Base-by-base conservation (phyloP, 495 filamentous ascomycete species). In the Pseudevernia furfuracea region DNA sequence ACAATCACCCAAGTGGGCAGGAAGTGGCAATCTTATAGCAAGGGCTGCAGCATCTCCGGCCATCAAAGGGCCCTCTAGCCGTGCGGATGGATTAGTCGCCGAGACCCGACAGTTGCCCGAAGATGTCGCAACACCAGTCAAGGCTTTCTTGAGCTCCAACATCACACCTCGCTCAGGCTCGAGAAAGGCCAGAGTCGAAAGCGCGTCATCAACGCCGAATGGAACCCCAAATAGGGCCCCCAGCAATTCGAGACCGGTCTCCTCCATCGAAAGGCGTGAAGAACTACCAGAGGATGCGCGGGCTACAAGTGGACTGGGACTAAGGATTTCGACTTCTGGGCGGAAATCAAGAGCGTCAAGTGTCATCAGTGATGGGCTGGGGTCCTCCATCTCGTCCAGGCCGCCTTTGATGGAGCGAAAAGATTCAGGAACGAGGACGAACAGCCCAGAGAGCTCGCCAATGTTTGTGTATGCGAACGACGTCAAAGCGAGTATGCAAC, bases 401-500 rank as follows among this genome's bases (percentile, higher is more conserved):
- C 52, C 46, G 1, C 17, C 25, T 39, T 36, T 63, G 15, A n/a
- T 58, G 19, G 43, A 64, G 46, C 56, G 61, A 17, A 60, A 39
- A 25, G 58, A 44, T 28, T 38, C 61, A 55, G 56, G 41, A 25
- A 48, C 36, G 36, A 56, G 64, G 28, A 38, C 58, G 19, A 21
- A 75, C 43, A 71, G 74, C 62, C 69, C 76, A 15, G 79, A 79
- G 64, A 75, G 72, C 8, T 71, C 82, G 7, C 82, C 86, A 38
- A 87, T 86, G 73, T 91, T 92, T 76, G 91, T 92, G 70, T 87
- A 89, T 74, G 89, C 88, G 11, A 84, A 82, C 68, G 87, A 90
- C 65, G 85, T 80, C n/a, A 85, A 83, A 65, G 75, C 78, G 17
- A 67, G 74, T 32, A 65, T 64, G 37, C 61, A 69, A 36, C 71